Evolutionary conservation across 2,329 filamentous ascomycete genomes (phyloP), one percentile per base, ranked within the genome.

Genomic region (Hypoxylon sp.): DNA sequence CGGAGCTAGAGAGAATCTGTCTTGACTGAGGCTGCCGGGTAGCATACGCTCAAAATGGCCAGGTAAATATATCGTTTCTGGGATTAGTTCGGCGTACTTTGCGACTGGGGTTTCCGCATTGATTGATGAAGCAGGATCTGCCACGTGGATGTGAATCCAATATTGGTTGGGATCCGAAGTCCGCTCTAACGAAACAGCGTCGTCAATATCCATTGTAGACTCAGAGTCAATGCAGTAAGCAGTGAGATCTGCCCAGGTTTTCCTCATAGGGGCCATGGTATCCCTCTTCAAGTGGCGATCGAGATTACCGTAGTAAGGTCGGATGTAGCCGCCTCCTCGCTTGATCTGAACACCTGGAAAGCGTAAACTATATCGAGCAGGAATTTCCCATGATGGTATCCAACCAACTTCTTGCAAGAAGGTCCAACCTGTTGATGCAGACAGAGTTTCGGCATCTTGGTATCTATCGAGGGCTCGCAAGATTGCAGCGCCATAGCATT

Each of bases 61-160:
- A 3, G 87, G 82, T 17, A 90, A 81, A 70, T 91, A 91, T 48
- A 86, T 82, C n/a, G 86, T 89, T 72, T 88, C 81, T 1, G 86
- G 83, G 33, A 90, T 83, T 67, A 88, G 82, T 64, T 90, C 85
- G 50, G 92, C 89, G 74, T 88, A 87, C 67, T 86, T 83, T 35
- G 87, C 86, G 6, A 93, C 78, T 8, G 83, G 80, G 39, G 89
- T 88, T 22, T 87, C 82, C 17, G 88, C 87, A 19, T 81, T 74
- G 69, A 96, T 88, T 65, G 88, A 87, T 4, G 93, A 92, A 2
- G 91, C 91, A 8, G 92, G 92, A 74, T 96, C 93, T 13, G 93
- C 93, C 46, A 92, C 86, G 77, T 96, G 93, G 33, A 94, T 80
- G 75, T 94, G 92, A 31, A 95, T 82, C 93, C 93, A 96, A 74